Evolutionary conservation across 148 eudicot species (phyloP), one percentile per base, ranked within the genome.

Genomic region (Rhododendron williamsianum): DNA sequence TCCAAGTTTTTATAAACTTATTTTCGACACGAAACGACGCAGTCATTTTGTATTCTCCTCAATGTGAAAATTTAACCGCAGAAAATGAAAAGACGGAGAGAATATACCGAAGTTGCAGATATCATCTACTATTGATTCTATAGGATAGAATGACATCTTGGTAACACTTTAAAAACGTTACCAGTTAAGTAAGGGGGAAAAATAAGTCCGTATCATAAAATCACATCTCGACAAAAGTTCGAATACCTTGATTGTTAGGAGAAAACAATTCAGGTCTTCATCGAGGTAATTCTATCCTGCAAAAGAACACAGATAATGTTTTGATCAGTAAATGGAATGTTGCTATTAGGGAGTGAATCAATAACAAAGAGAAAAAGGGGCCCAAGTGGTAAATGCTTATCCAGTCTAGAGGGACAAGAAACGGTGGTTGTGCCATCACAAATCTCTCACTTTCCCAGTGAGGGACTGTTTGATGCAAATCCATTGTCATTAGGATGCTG

Each of bases 401-500:
- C 45, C 18, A 36, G 19, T 4, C 21, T 54, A 18, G 10, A 74
- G 48, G 78, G 12, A 74, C 78, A 38, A 35, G n/a, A 74, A 74
- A 16, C 9, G 78, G 78, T 38, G 23, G 45, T 8, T 38, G 45
- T 45, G 25, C 56, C 35, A 67, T 80, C 38, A 65, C 77, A n/a
- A 80, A 86, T 51, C 56, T 71, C 16, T 72, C 84, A 72, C 48
- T 35, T 81, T 81, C 77, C 9, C 33, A 16, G 18, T 78, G 15
- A 76, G 76, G 82, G 78, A 73, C 84, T 21, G 25, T 23, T 71
- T 7, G 54, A 5, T 81, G 46, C 36, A 72, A 33, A 72, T 49
- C 25, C 36, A 15, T 35, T 71, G 27, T 52, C 54, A 81, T 41
- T n/a, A 46, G 30, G 38, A 81, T 86, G 79, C 45, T 86, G 79